Evolutionary conservation across 805 yeast species (phyloP).

Genomic region (Candida gorgasii): DNA sequence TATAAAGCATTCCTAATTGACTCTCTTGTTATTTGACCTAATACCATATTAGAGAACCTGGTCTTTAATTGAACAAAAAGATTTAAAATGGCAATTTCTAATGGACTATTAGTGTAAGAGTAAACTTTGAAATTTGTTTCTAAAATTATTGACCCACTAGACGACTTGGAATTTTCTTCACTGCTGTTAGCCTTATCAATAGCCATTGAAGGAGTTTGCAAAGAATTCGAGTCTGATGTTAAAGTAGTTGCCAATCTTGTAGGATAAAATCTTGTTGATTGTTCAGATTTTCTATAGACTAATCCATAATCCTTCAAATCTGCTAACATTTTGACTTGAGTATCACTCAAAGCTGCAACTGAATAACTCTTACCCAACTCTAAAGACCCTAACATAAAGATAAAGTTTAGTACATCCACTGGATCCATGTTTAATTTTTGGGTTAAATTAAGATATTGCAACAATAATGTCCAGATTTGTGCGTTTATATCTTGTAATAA

Average conservation of each 20-base stretch:
- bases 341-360: constrained; percentile 64
- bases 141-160: constrained; percentile 72
- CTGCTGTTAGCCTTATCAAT: constrained; percentile 62
- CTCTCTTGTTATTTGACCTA: constrained; percentile 91
- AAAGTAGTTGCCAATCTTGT: constrained; percentile 87
- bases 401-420: constrained; percentile 91
- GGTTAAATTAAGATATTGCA: constrained; percentile 85
- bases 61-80: constrained; percentile 83
- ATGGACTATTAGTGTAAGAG: constrained; percentile 90
- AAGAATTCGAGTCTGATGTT: constrained; percentile 77
- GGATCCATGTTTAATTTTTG: constrained; percentile 89
- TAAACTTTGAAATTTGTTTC: constrained; percentile 94
- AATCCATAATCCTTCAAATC: constrained; percentile 91
- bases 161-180: constrained; percentile 41
- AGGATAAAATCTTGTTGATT: constrained; percentile 74
- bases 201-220: constrained; percentile 72
- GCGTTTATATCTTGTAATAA: constrained; percentile 88
- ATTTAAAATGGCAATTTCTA: constrained; percentile 90
- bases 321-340: constrained; percentile 83
- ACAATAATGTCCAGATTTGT: constrained; percentile 88
- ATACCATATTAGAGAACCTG: constrained; percentile 87
- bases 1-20: constrained; percentile 79
- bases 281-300: constrained; percentile 62
- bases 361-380: constrained; percentile 89
- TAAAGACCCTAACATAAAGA: constrained; percentile 88